Evolutionary conservation across 306 rosid genomes (phyloP).

Genomic region (Corylus heterophylla): DNA sequence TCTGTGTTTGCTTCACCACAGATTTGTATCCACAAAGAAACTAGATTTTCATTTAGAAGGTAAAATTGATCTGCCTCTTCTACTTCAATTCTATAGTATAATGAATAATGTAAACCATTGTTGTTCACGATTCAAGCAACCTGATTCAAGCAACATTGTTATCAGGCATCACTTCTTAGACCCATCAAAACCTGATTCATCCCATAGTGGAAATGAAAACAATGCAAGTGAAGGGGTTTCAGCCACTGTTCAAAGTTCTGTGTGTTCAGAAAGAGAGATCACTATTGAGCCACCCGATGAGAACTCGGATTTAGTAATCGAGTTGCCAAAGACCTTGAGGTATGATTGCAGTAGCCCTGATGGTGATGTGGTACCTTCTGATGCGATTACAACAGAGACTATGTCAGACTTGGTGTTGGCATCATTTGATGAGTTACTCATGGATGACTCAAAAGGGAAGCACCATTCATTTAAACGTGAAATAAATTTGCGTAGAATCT

Average conservation of each 20-base stretch:
- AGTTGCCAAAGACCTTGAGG: slow-evolving; percentile 28
- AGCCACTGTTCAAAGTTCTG: slow-evolving; percentile 2
- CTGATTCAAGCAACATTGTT: not conserved
- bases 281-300: not conserved
- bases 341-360: slow-evolving; percentile 32
- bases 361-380: slow-evolving; percentile 4
- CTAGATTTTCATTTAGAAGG: slow-evolving; percentile 32
- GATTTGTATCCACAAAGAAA: slow-evolving; percentile 16
- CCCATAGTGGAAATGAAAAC: not conserved
- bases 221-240: slow-evolving; percentile 9
- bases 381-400: not conserved
- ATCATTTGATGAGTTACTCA: not conserved
- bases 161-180: slow-evolving; percentile 27
- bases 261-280: slow-evolving; percentile 8
- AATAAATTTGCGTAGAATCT: slow-evolving; percentile 18
- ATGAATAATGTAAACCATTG: not conserved
- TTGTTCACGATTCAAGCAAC: not conserved
- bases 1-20: slow-evolving; percentile 34
- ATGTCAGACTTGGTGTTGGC: not conserved
- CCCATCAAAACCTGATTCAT: slow-evolving; percentile 7
- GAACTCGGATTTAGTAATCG: slow-evolving; percentile 15
- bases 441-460: slow-evolving; percentile 18
- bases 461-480: slow-evolving; percentile 24
- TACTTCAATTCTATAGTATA: not conserved
- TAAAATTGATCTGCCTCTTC: not conserved